phyloP scores from a whole-genome alignment of 768 basidiomycete genomes.

The Pulveroboletus sp. region DNA sequence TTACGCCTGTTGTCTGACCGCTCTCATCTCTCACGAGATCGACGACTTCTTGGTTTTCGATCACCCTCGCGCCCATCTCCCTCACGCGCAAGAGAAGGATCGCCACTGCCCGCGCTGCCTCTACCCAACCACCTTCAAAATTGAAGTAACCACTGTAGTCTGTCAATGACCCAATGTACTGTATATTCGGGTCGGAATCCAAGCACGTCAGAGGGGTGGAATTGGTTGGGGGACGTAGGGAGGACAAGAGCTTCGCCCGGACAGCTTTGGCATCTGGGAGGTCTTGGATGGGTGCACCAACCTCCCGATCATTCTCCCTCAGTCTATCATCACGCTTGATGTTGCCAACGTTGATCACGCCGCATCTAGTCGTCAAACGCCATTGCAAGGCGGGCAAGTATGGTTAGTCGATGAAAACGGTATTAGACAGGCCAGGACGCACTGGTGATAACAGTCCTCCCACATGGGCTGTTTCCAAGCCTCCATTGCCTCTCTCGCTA shows the following conservation, averaged over 20 bases:
- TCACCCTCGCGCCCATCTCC: slow-evolving; percentile 55
- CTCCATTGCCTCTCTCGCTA: slow-evolving; percentile 73
- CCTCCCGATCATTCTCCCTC: slow-evolving; percentile 56
- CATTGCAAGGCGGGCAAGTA: background rate
- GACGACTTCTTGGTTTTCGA: slow-evolving; percentile 54
- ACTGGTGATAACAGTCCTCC: slow-evolving; percentile 83
- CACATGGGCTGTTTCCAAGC: slow-evolving; percentile 70
- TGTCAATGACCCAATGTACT: slow-evolving; percentile 15
- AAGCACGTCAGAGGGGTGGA: background rate
- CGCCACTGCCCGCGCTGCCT: slow-evolving; percentile 62
- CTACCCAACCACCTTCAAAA: slow-evolving; percentile 78
- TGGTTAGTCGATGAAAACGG: background rate
- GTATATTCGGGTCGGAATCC: background rate
- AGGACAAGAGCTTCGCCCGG: slow-evolving; percentile 15
- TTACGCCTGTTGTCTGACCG: slow-evolving; percentile 53
- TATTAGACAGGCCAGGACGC: slow-evolving; percentile 25
- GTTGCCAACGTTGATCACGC: slow-evolving; percentile 22
- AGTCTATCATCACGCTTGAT: slow-evolving; percentile 47
- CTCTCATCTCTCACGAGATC: slow-evolving; percentile 38
- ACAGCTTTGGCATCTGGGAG: slow-evolving; percentile 15
- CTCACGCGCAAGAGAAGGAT: slow-evolving; percentile 51
- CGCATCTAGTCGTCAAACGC: slow-evolving; percentile 14
- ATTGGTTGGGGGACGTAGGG: background rate
- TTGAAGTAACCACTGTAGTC: slow-evolving; percentile 60
- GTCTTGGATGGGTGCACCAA: slow-evolving; percentile 47